Evolutionary conservation across 306 rosid genomes (phyloP).

Genomic region (Fragaria vesca): DNA sequence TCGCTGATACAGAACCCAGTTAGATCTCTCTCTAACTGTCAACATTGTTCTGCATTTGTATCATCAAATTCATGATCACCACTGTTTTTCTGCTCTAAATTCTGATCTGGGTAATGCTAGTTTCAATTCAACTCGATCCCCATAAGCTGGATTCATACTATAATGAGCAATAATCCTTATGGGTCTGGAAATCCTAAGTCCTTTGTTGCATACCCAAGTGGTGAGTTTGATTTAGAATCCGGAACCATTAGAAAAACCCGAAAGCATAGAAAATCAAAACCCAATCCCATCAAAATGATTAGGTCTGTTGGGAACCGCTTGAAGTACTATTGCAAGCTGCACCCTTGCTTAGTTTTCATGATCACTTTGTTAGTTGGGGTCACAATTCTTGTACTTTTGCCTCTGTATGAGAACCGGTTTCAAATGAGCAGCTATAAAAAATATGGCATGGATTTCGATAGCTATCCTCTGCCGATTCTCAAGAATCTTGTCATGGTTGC

Average conservation of each 20-base stretch:
- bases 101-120: conserved; percentile 24
- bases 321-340: conserved; percentile 54
- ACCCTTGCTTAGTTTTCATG: conserved; percentile 49
- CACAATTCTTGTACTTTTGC: conserved; percentile 47
- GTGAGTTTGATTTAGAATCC: conserved; percentile 77
- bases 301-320: conserved; percentile 55
- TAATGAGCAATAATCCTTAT: conserved; percentile 54
- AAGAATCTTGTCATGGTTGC: conserved; percentile 89
- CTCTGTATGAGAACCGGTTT: conserved; percentile 46
- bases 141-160: conserved; percentile 17
- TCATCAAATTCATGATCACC: conserved; percentile 1
- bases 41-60: not conserved
- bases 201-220: conserved; percentile 55
- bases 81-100: not conserved
- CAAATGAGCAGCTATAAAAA: conserved; percentile 26
- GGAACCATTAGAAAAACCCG: conserved; percentile 50
- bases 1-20: not conserved
- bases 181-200: conserved; percentile 59
- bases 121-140: not conserved
- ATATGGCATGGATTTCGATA: conserved; percentile 26
- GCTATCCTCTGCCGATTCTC: conserved; percentile 63
- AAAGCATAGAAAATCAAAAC: conserved; percentile 42
- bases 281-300: conserved; percentile 56
- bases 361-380: conserved; percentile 49
- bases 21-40: not conserved